A percentile compares a stretch with the other conserved stretches of the same genome.
Conservation (phyloP, 164 flowering plant species). For the Tetrastigma voinierianum region DNA sequence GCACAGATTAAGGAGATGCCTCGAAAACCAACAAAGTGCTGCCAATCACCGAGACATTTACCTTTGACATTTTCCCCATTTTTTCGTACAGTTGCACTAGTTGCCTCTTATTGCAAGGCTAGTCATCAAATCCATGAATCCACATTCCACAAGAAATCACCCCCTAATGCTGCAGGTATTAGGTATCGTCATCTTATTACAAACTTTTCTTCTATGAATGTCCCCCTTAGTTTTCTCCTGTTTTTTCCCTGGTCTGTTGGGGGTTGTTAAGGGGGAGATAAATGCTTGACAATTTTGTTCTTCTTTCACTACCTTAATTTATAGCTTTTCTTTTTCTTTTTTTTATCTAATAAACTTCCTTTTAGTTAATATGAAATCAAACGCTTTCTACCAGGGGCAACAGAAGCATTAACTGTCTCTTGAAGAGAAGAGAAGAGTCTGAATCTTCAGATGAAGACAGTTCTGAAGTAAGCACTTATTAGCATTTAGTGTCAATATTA, state of each 20-base stretch:
- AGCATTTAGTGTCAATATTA: not conserved
- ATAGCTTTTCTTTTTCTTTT: no score
- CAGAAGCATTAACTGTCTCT: conserved; percentile 5
- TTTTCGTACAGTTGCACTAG: conserved; percentile 44
- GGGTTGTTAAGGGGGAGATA: no score
- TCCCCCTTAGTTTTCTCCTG: no score
- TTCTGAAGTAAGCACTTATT: conserved; percentile 40
- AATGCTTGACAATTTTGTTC: no score
- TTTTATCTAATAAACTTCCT: not conserved
- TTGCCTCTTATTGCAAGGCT: conserved; percentile 21
- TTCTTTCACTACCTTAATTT: no score
- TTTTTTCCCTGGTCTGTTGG: no score
- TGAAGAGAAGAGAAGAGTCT: conserved; percentile 21
- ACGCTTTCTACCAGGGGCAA: conserved; percentile 25
- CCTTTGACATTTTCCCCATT: conserved; percentile 60
- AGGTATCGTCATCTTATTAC: no score
- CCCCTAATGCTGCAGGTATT: no score
- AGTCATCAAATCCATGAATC: no score
- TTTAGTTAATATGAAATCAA: not conserved
- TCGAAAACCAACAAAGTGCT: conserved; percentile 28
- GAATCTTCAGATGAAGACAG: conserved; percentile 61
- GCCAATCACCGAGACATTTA: conserved; percentile 16
- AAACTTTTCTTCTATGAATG: no score
- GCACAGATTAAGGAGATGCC: conserved; percentile 35
- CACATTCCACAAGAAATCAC: no score